phyloP scores from a whole-genome alignment of 495 filamentous ascomycete species.

The Trichoderma gamsii region DNA sequence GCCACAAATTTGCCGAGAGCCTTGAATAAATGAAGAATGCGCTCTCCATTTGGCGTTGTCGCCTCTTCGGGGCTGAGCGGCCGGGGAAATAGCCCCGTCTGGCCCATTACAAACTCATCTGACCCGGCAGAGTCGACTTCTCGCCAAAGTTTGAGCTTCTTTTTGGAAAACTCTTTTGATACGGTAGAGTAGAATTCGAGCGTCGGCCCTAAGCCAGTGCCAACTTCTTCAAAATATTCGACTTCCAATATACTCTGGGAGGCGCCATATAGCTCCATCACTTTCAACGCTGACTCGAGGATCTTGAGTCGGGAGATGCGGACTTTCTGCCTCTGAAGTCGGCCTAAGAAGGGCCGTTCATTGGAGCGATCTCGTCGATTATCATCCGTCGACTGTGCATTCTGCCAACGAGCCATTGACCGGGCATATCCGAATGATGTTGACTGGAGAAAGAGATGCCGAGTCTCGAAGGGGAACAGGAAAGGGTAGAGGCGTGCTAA shows the following conservation, averaged over 20 bases:
- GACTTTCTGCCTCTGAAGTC: conserved; percentile 93
- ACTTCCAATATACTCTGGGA: conserved; percentile 94
- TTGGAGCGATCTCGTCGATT: conserved; percentile 76
- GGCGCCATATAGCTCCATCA: conserved; percentile 98
- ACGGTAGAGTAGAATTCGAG: conserved; percentile 98
- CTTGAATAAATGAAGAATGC: conserved; percentile 81
- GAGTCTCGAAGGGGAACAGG: conserved; percentile 97
- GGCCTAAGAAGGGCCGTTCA: conserved; percentile 85
- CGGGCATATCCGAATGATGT: conserved; percentile 97
- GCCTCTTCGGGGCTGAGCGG: conserved; percentile 80
- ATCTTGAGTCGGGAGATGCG: conserved; percentile 90
- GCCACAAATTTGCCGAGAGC: conserved; percentile 97
- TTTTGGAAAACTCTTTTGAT: conserved; percentile 95
- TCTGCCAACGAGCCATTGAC: conserved; percentile 97
- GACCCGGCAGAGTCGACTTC: conserved; percentile 74
- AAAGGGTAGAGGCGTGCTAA: conserved; percentile 94
- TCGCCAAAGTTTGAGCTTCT: conserved; percentile 93
- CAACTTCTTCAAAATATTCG: conserved; percentile 98
- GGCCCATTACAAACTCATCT: conserved; percentile 81
- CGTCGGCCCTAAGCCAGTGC: conserved; percentile 92
- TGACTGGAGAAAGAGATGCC: conserved; percentile 94
- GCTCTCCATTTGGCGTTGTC: conserved; percentile 67
- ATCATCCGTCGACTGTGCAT: conserved; percentile 74
- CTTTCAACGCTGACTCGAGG: conserved; percentile 92
- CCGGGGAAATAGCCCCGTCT: conserved; percentile 82